Conservation (phyloP, 1,139 yeast species). For the Tardiomyces blankii region DNA sequence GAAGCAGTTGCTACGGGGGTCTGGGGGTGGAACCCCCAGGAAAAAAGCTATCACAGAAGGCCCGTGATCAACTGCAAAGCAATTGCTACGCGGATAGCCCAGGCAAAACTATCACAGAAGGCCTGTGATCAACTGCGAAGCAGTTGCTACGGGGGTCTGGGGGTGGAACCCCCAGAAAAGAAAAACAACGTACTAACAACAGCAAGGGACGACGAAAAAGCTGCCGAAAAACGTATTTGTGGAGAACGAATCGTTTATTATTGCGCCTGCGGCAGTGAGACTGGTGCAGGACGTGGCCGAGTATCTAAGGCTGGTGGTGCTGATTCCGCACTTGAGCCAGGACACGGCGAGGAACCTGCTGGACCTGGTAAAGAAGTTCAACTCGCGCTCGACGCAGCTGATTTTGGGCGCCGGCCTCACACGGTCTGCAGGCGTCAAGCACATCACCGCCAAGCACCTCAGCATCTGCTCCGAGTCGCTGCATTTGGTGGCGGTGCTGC, state of each 20-base stretch:
- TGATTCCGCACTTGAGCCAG: constrained; percentile 38
- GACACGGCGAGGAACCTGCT: constrained; percentile 30
- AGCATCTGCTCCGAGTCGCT: constrained; percentile 57
- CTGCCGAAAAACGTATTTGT: constrained; percentile 22
- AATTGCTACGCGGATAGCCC: no score
- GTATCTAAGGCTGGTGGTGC: constrained; percentile 38
- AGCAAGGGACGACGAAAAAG: constrained; percentile 5
- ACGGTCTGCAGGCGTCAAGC: constrained; percentile 60
- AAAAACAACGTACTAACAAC: neutral
- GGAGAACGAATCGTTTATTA: constrained; percentile 28
- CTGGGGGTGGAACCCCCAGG: no score
- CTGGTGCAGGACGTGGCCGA: constrained; percentile 34
- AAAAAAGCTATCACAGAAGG: no score
- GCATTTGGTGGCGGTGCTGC: constrained; percentile 31
- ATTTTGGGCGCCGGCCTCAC: constrained; percentile 74
- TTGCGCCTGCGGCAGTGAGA: constrained; percentile 26
- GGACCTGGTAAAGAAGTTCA: constrained; percentile 42
- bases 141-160: no score
- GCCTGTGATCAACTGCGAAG: no score
- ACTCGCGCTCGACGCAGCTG: constrained; percentile 47
- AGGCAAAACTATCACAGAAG: no score
- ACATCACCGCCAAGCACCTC: constrained; percentile 64
- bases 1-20: no score
- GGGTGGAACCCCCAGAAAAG: no score
- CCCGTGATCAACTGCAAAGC: no score